Conservation (phyloP, 1,284 basidiomycete genomes). For the Sanghuangporus baumii region DNA sequence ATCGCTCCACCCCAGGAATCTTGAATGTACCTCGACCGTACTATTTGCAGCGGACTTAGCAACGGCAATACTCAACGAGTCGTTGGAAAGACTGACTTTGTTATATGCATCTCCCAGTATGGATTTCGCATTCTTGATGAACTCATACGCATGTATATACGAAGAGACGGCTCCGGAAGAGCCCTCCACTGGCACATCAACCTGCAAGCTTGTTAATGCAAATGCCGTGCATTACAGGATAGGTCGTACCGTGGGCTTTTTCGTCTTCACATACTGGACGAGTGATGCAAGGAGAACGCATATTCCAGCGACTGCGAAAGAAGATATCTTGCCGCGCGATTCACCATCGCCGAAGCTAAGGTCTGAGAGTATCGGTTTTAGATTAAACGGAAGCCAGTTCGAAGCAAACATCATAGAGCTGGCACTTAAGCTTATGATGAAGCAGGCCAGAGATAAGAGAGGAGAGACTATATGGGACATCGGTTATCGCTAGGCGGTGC, state of each 20-base stretch:
- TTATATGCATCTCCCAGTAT: conserved; percentile 3
- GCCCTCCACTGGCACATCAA: conserved; percentile 2
- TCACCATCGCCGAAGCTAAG: neutral
- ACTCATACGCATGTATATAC: conserved; percentile 9
- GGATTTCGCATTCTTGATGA: conserved; percentile 1
- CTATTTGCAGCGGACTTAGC: neutral
- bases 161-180: conserved; percentile 6
- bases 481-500: too few relatives aligned
- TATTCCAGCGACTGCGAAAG: neutral
- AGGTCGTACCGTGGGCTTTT: neutral
- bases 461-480: too few relatives aligned
- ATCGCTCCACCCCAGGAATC: conserved; percentile 24
- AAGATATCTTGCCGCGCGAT: neutral
- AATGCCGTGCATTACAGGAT: neutral
- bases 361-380: neutral
- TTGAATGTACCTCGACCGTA: conserved; percentile 24
- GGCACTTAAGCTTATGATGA: neutral
- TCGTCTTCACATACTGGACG: neutral
- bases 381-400: neutral
- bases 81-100: neutral
- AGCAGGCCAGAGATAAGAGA: neutral
- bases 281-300: neutral
- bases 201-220: neutral
- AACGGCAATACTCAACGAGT: neutral
- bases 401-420: neutral